These are phyloP conservation scores for Diaporthe ilicicola DNA, from an alignment of 2,329 filamentous ascomycete genomes.

Conservation along the genomic window DNA sequence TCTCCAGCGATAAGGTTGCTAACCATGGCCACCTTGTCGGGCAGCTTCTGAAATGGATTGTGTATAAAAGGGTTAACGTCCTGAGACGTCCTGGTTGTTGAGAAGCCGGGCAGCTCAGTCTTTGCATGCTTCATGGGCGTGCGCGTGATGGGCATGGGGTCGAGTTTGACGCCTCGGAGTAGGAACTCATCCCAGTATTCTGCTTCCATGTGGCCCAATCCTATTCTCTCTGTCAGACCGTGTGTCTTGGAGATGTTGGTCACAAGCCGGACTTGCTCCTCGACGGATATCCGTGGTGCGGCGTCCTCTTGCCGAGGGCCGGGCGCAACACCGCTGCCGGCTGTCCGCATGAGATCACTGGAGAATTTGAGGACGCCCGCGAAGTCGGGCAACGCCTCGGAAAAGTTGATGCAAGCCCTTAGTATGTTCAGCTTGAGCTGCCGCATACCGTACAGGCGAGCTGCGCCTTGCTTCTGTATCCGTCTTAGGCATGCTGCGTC, in stretches of 20 bases:
- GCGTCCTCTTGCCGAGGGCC: constrained; percentile 73
- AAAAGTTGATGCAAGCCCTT: constrained; percentile 90
- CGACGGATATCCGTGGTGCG: constrained; percentile 74
- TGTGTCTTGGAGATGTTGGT: constrained; percentile 89
- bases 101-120: constrained; percentile 60
- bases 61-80: constrained; percentile 90
- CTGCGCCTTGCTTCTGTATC: constrained; percentile 66
- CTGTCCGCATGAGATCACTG: constrained; percentile 81
- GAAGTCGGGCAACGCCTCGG: constrained; percentile 92
- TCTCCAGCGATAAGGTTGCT: constrained; percentile 82
- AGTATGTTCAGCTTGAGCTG: constrained; percentile 87
- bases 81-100: constrained; percentile 61
- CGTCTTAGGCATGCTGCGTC: constrained; percentile 63
- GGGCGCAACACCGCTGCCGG: constrained; percentile 81
- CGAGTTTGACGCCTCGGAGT: constrained; percentile 77
- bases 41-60: constrained; percentile 84
- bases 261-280: constrained; percentile 86
- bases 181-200: constrained; percentile 99
- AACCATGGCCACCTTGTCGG: constrained; percentile 67
- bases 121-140: constrained; percentile 73
- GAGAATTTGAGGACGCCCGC: constrained; percentile 89
- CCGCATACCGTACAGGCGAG: constrained; percentile 78
- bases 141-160: constrained; percentile 66
- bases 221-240: constrained; percentile 77
- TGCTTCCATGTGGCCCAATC: constrained; percentile 73